phyloP scores from a whole-genome alignment of 2,329 filamentous ascomycete species.

The Aspergillus piperis region DNA sequence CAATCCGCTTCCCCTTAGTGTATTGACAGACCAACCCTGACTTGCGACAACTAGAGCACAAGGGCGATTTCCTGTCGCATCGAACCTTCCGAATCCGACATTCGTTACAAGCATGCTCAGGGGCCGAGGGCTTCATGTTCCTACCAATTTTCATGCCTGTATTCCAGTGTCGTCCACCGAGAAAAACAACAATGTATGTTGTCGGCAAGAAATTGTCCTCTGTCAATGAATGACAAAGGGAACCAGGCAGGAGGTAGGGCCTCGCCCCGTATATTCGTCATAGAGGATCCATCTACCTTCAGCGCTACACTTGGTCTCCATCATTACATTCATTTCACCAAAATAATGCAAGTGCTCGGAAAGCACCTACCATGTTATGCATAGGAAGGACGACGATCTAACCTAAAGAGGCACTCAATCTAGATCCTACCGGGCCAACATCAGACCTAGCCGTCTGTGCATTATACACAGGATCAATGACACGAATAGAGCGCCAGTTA shows the following conservation, averaged over 20 bases:
- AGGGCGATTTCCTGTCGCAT: neutral
- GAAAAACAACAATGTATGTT: neutral
- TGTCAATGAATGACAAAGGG: neutral
- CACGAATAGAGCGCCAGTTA: neutral
- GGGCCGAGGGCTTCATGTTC: neutral
- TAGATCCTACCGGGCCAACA: neutral
- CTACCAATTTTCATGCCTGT: neutral
- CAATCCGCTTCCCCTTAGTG: neutral
- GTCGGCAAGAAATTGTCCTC: neutral
- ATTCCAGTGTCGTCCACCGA: neutral
- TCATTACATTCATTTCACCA: too few species aligned
- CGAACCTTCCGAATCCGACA: constrained; percentile 5
- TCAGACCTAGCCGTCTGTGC: neutral
- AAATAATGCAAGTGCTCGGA: too few species aligned
- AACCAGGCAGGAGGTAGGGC: neutral
- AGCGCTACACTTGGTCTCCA: neutral
- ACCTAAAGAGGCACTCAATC: neutral
- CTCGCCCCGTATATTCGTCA: neutral
- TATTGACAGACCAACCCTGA: neutral
- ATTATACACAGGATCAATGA: neutral
- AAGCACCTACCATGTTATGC: neutral
- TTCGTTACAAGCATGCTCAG: neutral
- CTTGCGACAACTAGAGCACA: neutral
- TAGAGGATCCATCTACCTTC: neutral
- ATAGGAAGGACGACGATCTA: neutral